Evolutionary conservation across 2,329 filamentous ascomycete genomes (phyloP), one percentile per base, ranked within the genome.

Genomic region (Alternaria brassicicola): DNA sequence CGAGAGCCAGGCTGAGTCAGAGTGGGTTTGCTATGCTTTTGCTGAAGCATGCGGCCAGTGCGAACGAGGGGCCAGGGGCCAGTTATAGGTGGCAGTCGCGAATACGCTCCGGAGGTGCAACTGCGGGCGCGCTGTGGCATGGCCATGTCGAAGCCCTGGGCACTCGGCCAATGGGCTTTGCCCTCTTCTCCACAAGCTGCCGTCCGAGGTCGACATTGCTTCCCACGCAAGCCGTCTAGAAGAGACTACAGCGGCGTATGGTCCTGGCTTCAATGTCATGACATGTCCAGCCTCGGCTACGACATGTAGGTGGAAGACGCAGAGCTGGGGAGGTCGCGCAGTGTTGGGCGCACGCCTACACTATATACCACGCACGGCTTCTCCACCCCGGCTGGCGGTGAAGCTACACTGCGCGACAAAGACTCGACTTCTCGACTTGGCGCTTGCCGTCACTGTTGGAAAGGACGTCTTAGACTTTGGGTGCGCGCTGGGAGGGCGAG

Each of bases 371-470:
- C 47, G 54, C 66, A 61, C 57, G 52, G 43, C 36, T 50, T 57
- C 60, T 65, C 65, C 68, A 69, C 66, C 45, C 49, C 30, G 55
- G 50, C 55, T 67, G 62, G 69, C 69, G 68, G 69, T 71, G 67
- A 35, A 70, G 58, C 53, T 53, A 41, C 17, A 35, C 52, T 38
- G 53, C 50, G 50, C 38, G 46, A 51, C 26, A 52, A 42, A 26
- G 45, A 21, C 47, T 55, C 25, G 25, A 26, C 33, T 3, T 3
- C n/a, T 19, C 36, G 43, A 46, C 53, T 62, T 61, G 61, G 66
- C 61, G 49, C 15, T 30, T 46, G 53, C 63, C 52, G 66, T 64
- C 63, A 64, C 69, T n/a, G 9, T 26, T 25, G 28, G 35, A n/a
- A 47, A 25, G 67, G 68, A 56, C 38, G 36, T 55, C 53, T 28